phyloP scores from a whole-genome alignment of 495 filamentous ascomycete species.

The Amorphotheca resinae region DNA sequence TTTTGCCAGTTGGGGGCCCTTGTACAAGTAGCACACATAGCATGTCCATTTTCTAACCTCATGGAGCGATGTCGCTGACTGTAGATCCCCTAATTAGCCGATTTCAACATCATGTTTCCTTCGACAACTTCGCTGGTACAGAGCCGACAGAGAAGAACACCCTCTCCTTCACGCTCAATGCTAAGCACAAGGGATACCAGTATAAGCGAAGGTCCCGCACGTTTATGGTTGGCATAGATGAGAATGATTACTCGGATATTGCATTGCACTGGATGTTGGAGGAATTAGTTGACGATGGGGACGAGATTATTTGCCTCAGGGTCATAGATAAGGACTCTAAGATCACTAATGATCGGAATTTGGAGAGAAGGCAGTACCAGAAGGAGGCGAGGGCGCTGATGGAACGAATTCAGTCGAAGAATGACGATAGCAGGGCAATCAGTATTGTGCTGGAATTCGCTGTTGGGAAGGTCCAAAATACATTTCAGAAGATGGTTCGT shows the following conservation, averaged over 20 bases:
- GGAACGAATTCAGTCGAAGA: constrained; percentile 72
- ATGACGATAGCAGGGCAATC: constrained; percentile 73
- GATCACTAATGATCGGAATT: constrained; percentile 49
- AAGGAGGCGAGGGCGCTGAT: constrained; percentile 66
- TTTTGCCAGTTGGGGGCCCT: neutral
- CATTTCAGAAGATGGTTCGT: constrained; percentile 85
- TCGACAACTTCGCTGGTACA: constrained; percentile 72
- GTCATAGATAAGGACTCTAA: constrained; percentile 81
- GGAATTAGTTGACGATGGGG: constrained; percentile 90
- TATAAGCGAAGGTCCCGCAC: constrained; percentile 74
- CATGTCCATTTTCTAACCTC: neutral
- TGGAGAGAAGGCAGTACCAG: constrained; percentile 66
- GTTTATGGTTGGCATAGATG: constrained; percentile 87
- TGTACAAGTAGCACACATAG: neutral
- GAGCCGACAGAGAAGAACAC: constrained; percentile 62
- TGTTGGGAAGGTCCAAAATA: constrained; percentile 81
- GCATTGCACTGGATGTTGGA: constrained; percentile 90
- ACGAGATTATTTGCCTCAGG: constrained; percentile 87
- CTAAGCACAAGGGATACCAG: constrained; percentile 82
- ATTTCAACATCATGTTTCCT: constrained; percentile 63
- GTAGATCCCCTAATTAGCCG: constrained; percentile 23
- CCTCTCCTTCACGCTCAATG: constrained; percentile 72
- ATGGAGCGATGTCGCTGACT: constrained; percentile 10
- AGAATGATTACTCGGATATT: constrained; percentile 92
- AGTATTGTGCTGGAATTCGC: constrained; percentile 81